Conservation (phyloP, 2,329 filamentous ascomycete genomes). For the Pestalotiopsis sp. region DNA sequence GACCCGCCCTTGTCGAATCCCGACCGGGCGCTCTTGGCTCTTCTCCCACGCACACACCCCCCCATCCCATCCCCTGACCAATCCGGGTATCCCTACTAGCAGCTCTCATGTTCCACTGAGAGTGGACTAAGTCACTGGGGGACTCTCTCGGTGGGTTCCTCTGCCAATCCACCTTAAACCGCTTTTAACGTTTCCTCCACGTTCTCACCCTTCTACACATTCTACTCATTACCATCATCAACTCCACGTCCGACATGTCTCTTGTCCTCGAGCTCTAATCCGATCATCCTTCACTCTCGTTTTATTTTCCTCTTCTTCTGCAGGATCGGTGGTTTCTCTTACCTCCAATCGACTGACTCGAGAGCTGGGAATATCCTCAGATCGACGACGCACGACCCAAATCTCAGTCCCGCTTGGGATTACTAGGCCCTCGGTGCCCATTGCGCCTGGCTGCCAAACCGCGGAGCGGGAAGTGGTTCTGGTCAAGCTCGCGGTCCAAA, state of each 20-base stretch:
- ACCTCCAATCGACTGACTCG: not conserved
- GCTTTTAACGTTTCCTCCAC: constrained; percentile 15
- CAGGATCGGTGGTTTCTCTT: not conserved
- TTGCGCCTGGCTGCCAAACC: constrained; percentile 30
- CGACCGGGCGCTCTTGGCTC: not conserved
- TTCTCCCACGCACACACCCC: not conserved
- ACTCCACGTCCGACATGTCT: constrained; percentile 1
- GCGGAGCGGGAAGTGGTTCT: constrained; percentile 25
- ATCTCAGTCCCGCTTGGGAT: not conserved
- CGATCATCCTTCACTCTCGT: too few species aligned
- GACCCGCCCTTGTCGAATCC: not conserved
- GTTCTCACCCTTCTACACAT: constrained; percentile 8
- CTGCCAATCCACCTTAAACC: constrained; percentile 13
- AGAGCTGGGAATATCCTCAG: not conserved
- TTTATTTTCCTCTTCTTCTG: not conserved
- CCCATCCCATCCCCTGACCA: not conserved
- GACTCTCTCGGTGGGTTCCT: not conserved
- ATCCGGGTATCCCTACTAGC: constrained; percentile 6
- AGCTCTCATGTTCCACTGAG: constrained; percentile 1
- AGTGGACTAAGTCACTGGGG: constrained; percentile 3
- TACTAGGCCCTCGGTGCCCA: constrained; percentile 14
- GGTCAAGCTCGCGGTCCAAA: constrained; percentile 23
- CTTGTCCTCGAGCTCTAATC: not conserved
- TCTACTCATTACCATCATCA: constrained; percentile 3
- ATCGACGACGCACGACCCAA: not conserved